Evolutionary conservation across 2,329 filamentous ascomycete species (phyloP).

Genomic region (Metarhizium humberi): DNA sequence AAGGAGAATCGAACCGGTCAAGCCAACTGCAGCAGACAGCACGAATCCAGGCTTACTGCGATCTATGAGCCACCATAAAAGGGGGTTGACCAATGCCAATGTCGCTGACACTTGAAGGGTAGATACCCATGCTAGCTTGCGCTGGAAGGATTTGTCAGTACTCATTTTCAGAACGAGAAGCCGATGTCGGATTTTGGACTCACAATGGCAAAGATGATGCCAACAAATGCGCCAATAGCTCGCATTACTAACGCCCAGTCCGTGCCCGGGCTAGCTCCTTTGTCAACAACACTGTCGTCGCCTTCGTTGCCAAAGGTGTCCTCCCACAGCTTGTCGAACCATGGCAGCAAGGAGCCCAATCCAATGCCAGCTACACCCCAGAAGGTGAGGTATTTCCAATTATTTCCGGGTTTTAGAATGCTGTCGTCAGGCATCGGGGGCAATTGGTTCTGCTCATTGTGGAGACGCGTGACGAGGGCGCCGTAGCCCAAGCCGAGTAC

Average conservation of each 20-base stretch:
- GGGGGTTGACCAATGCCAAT: conserved; percentile 82
- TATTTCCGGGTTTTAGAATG: conserved; percentile 31
- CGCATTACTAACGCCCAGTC: conserved; percentile 64
- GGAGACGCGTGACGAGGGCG: conserved; percentile 68
- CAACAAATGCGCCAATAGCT: conserved; percentile 51
- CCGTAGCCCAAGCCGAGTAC: conserved; percentile 76
- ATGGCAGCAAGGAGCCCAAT: conserved; percentile 73
- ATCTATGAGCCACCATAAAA: conserved; percentile 94
- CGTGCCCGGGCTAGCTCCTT: conserved; percentile 34
- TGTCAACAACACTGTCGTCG: conserved; percentile 15
- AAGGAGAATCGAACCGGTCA: conserved; percentile 64
- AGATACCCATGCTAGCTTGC: conserved; percentile 86
- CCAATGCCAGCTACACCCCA: conserved; percentile 77
- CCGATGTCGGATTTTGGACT: conserved; percentile 24
- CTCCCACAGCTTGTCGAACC: conserved; percentile 71
- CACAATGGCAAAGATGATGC: conserved; percentile 65
- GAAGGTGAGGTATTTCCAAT: conserved; percentile 61
- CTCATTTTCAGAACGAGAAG: neutral
- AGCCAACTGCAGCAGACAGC: conserved; percentile 63
- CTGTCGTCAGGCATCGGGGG: conserved; percentile 44
- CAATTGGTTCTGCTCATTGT: conserved; percentile 54
- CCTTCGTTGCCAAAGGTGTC: conserved; percentile 32
- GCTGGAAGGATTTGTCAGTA: conserved; percentile 36
- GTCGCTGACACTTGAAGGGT: conserved; percentile 89
- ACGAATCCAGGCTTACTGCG: conserved; percentile 78